Evolutionary conservation across 179 eudicot genomes (phyloP).

Genomic region (Beta lomatogona): DNA sequence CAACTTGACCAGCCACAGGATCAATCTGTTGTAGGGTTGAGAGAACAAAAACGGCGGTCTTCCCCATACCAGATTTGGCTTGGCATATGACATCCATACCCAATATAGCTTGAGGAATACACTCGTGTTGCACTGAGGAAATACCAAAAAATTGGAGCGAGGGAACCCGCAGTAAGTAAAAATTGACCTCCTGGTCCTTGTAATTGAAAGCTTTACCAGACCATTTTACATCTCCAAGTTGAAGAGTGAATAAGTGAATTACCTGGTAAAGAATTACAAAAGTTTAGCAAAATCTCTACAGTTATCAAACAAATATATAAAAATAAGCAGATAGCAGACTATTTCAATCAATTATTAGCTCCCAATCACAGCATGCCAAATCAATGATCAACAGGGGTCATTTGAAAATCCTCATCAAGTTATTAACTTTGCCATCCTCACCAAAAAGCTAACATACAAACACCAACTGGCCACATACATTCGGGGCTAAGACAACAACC

Average conservation of each 20-base stretch:
- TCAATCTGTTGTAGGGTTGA: conserved; percentile 93
- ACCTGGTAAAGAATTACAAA: conserved; percentile 58
- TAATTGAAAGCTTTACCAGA: conserved; percentile 74
- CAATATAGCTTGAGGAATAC: conserved; percentile 97
- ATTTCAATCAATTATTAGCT: neutral
- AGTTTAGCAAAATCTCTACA: neutral
- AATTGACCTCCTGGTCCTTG: conserved; percentile 59
- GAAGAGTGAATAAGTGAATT: conserved; percentile 47
- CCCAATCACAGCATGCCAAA: neutral
- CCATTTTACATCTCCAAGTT: conserved; percentile 58
- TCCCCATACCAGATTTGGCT: conserved; percentile 99
- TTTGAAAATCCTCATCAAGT: too few relatives aligned
- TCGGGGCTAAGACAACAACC: neutral
- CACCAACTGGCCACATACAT: neutral
- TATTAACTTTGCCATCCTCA: too few relatives aligned
- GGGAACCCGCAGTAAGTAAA: conserved; percentile 69
- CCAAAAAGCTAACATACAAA: too few relatives aligned
- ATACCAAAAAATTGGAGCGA: conserved; percentile 79
- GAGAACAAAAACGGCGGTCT: conserved; percentile 95
- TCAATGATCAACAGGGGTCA: too few relatives aligned
- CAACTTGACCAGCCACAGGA: conserved; percentile 90
- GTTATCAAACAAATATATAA: neutral
- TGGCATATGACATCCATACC: conserved; percentile 99
- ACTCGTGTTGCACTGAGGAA: conserved; percentile 98
- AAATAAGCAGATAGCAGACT: neutral